These are phyloP conservation scores for Pneumocystis murina DNA, from an alignment of 1,139 yeast species.

Conservation along the genomic window DNA sequence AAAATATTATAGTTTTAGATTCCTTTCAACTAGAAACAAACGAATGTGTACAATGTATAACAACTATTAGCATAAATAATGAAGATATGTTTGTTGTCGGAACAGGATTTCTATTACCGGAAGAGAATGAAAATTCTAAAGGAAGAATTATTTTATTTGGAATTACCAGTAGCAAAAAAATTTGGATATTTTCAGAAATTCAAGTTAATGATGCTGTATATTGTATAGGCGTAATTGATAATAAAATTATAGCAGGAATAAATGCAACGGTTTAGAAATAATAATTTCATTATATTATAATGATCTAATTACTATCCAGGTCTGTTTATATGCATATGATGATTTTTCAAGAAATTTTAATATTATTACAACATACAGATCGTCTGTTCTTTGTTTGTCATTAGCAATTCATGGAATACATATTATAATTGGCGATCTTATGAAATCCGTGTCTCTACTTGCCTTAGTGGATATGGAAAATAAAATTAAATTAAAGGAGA, in stretches of 20 bases:
- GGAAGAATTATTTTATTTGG: slow-evolving; percentile 15
- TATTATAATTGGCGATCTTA: slow-evolving; percentile 16
- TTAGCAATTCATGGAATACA: slow-evolving; percentile 11
- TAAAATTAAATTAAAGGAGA: slow-evolving; percentile 10
- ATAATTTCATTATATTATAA: background rate
- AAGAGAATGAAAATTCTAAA: slow-evolving; percentile 13
- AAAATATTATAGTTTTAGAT: slow-evolving; percentile 5
- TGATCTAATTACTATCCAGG: background rate
- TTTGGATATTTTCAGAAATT: slow-evolving; percentile 10
- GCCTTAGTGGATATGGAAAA: background rate
- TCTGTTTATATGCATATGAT: slow-evolving; percentile 1
- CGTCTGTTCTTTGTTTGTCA: slow-evolving; percentile 15
- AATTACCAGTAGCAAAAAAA: slow-evolving; percentile 8
- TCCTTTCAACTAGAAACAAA: slow-evolving; percentile 12
- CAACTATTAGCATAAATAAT: slow-evolving; percentile 6
- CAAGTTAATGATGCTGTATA: slow-evolving; percentile 15
- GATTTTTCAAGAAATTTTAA: background rate
- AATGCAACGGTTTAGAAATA: slow-evolving; percentile 12
- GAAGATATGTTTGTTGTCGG: slow-evolving; percentile 15
- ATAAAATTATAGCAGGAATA: slow-evolving; percentile 13
- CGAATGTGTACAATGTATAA: slow-evolving; percentile 15
- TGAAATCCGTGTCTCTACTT: slow-evolving; percentile 15
- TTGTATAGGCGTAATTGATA: slow-evolving; percentile 11
- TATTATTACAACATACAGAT: slow-evolving; percentile 7
- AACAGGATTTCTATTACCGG: slow-evolving; percentile 15